Percentiles rank a stretch among this genome's conserved stretches.
These are phyloP conservation scores for Sordariomycetes sp. DNA, from an alignment of 2,329 filamentous ascomycete species.

Conservation along the genomic window DNA sequence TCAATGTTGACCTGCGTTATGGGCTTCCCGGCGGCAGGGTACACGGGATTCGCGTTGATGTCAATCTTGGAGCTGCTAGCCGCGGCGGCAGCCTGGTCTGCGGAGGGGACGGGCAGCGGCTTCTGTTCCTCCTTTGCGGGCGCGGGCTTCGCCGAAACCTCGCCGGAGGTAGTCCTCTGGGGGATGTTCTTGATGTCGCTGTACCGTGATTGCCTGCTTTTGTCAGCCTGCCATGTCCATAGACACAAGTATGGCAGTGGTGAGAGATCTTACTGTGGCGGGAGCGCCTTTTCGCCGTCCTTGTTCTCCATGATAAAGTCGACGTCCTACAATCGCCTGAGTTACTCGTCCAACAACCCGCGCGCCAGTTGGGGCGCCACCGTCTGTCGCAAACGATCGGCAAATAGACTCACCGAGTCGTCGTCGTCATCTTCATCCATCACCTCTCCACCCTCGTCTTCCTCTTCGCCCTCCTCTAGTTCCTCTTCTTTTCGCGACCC, in stretches of 20 bases:
- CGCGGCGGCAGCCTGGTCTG: slow-evolving; percentile 45
- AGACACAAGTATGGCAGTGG: neutral
- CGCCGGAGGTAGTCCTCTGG: slow-evolving; percentile 41
- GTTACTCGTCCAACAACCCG: neutral
- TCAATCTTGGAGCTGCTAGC: slow-evolving; percentile 74
- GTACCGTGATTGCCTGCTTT: slow-evolving; percentile 41
- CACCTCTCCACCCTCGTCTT: slow-evolving; percentile 42
- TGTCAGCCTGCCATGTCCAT: neutral
- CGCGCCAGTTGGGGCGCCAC: neutral
- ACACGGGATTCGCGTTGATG: slow-evolving; percentile 68
- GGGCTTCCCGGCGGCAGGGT: slow-evolving; percentile 69
- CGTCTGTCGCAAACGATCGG: neutral
- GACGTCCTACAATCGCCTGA: slow-evolving; percentile 34
- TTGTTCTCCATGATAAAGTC: slow-evolving; percentile 57
- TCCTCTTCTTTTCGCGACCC: slow-evolving; percentile 30
- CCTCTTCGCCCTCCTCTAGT: slow-evolving; percentile 50
- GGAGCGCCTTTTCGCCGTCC: slow-evolving; percentile 46
- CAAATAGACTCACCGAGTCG: slow-evolving; percentile 26
- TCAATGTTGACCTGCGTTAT: slow-evolving; percentile 66
- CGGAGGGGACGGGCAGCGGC: slow-evolving; percentile 16
- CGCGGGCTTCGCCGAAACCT: slow-evolving; percentile 30
- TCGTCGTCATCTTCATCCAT: slow-evolving; percentile 42
- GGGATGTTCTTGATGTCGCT: slow-evolving; percentile 54
- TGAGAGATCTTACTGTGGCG: slow-evolving; percentile 35
- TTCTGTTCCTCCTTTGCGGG: slow-evolving; percentile 30